Conservation (phyloP, 2,329 filamentous ascomycete species). For the Mycosphaerella arachidis region DNA sequence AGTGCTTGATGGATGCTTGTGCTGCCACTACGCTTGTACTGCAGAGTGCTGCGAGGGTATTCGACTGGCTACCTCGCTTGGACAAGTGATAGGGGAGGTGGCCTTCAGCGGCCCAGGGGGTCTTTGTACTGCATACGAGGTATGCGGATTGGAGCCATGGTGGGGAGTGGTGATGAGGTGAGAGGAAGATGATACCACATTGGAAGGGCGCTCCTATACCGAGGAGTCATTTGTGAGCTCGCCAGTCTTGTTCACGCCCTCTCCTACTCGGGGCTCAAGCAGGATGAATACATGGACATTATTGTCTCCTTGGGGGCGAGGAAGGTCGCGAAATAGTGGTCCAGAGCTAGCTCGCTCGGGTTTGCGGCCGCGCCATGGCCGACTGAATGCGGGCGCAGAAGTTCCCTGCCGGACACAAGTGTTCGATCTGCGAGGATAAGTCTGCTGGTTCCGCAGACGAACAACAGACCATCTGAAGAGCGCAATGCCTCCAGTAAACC, state of each 20-base stretch:
- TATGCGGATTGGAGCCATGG: conserved; percentile 52
- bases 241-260: background rate
- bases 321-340: no score
- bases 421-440: no score
- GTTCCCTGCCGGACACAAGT: no score
- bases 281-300: no score
- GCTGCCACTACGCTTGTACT: conserved; percentile 46
- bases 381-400: no score
- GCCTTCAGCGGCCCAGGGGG: conserved; percentile 52
- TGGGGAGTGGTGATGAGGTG: background rate
- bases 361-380: no score
- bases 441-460: no score
- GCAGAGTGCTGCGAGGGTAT: conserved; percentile 48
- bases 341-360: no score
- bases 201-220: background rate
- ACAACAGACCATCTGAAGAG: no score
- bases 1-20: conserved; percentile 38
- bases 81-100: conserved; percentile 59
- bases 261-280: no score
- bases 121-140: conserved; percentile 50
- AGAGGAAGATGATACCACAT: background rate
- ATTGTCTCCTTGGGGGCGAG: no score
- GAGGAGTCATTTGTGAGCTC: background rate
- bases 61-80: conserved; percentile 37
- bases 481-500: no score